A percentile compares a stretch with the other conserved stretches of the same genome.
phyloP scores from a whole-genome alignment of 2,329 filamentous ascomycete species.

The Geosmithia flava region DNA sequence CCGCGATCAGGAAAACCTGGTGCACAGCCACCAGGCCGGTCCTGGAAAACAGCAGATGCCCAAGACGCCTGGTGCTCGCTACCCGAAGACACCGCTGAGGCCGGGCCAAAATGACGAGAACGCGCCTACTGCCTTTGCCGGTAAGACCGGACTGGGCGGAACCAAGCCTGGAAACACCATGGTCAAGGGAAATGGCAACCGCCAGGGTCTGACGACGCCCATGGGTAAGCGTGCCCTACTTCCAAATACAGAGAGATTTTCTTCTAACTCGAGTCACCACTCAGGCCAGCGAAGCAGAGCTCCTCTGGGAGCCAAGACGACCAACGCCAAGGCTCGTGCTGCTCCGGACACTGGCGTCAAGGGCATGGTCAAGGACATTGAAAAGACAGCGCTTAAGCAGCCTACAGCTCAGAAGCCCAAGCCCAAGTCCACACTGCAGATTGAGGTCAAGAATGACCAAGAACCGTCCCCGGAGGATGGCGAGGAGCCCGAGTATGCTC shows the following conservation, averaged over 20 bases:
- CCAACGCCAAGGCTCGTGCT: conserved; percentile 72
- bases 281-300: conserved; percentile 36
- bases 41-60: conserved; percentile 59
- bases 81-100: conserved; percentile 73
- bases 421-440: conserved; percentile 31
- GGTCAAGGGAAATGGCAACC: conserved; percentile 33
- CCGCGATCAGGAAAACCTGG: conserved; percentile 79
- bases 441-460: conserved; percentile 48
- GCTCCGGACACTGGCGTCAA: conserved; percentile 56
- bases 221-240: conserved; percentile 45
- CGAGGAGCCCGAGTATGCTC: conserved; percentile 79
- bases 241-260: background rate
- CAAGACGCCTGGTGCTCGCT: conserved; percentile 68
- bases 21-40: conserved; percentile 56
- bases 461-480: conserved; percentile 19
- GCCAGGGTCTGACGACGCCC: conserved; percentile 60
- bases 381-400: conserved; percentile 49
- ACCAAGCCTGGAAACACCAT: conserved; percentile 43
- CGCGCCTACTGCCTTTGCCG: conserved; percentile 28
- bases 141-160: conserved; percentile 32
- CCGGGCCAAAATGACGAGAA: conserved; percentile 79
- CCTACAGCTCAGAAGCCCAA: conserved; percentile 48
- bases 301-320: conserved; percentile 86
- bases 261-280: background rate
- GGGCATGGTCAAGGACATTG: conserved; percentile 42